Conservation (phyloP, 1,139 yeast species). For the Petasospora fabianii region DNA sequence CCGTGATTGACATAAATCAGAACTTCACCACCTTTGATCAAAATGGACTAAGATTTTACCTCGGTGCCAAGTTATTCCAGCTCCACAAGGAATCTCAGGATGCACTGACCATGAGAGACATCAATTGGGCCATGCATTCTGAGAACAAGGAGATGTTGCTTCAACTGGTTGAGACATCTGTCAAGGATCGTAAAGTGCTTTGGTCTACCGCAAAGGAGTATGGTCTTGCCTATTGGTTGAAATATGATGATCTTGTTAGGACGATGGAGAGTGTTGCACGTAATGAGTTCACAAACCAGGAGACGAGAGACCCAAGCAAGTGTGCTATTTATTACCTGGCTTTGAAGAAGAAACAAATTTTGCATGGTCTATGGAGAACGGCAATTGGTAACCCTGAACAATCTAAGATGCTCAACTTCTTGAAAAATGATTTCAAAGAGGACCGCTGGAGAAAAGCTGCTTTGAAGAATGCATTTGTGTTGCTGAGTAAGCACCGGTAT, state of each 20-base stretch:
- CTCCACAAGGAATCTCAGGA: conserved; percentile 46
- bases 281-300: conserved; percentile 47
- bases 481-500: conserved; percentile 82
- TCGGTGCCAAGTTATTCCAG: conserved; percentile 70
- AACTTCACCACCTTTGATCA: conserved; percentile 55
- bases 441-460: conserved; percentile 87
- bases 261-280: conserved; percentile 68
- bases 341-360: conserved; percentile 67
- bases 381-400: conserved; percentile 77
- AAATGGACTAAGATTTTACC: conserved; percentile 67
- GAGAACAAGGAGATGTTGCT: conserved; percentile 69
- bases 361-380: conserved; percentile 80
- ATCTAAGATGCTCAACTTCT: conserved; percentile 71
- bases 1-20: conserved; percentile 52
- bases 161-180: conserved; percentile 49
- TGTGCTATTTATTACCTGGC: conserved; percentile 79
- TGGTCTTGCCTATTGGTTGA: conserved; percentile 75
- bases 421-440: conserved; percentile 69
- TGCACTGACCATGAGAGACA: conserved; percentile 70
- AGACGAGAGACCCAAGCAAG: conserved; percentile 64
- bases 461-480: conserved; percentile 84
- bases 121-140: conserved; percentile 84
- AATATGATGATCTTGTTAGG: conserved; percentile 44
- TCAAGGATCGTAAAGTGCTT: conserved; percentile 37
- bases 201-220: conserved; percentile 62